Percentiles rank a stretch among this genome's conserved stretches.
Evolutionary conservation across 169 alveolate species (phyloP).

Genomic region (Plasmodium gonderi): DNA sequence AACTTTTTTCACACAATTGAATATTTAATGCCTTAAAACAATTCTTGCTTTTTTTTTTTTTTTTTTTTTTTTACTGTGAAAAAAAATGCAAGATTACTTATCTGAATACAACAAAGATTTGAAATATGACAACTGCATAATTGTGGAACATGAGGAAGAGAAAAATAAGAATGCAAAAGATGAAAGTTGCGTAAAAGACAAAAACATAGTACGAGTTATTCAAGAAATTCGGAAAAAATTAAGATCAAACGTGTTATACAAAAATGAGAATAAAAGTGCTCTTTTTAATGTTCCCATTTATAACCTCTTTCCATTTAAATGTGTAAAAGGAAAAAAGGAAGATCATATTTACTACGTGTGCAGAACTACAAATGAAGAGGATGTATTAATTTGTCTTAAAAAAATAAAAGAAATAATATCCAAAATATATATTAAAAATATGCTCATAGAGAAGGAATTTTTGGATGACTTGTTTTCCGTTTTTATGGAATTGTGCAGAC

Average conservation of each 20-base stretch:
- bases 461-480: slow-evolving; percentile 19
- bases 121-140: slow-evolving; percentile 46
- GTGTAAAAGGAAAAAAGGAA: slow-evolving; percentile 20
- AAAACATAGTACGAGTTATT: slow-evolving; percentile 57
- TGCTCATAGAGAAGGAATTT: slow-evolving; percentile 30
- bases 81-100: slow-evolving; percentile 40
- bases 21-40: too few relatives aligned
- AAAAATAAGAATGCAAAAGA: slow-evolving; percentile 17
- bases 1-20: too few relatives aligned
- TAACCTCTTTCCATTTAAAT: slow-evolving; percentile 36
- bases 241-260: slow-evolving; percentile 29
- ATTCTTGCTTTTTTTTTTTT: too few relatives aligned
- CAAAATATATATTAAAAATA: slow-evolving; percentile 23
- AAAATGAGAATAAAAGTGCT: slow-evolving; percentile 43
- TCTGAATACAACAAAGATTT: slow-evolving; percentile 8
- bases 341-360: slow-evolving; percentile 54
- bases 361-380: slow-evolving; percentile 52
- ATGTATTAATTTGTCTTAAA: slow-evolving; percentile 27
- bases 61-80: neutral
- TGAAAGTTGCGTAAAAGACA: slow-evolving; percentile 36
- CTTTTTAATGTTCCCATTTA: slow-evolving; percentile 66
- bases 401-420: slow-evolving; percentile 33
- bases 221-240: slow-evolving; percentile 53
- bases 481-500: slow-evolving; percentile 69
- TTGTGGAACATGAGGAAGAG: slow-evolving; percentile 27